Base-by-base conservation (phyloP, 2,329 filamentous ascomycete genomes). In the Fonsecaea pedrosoi region DNA sequence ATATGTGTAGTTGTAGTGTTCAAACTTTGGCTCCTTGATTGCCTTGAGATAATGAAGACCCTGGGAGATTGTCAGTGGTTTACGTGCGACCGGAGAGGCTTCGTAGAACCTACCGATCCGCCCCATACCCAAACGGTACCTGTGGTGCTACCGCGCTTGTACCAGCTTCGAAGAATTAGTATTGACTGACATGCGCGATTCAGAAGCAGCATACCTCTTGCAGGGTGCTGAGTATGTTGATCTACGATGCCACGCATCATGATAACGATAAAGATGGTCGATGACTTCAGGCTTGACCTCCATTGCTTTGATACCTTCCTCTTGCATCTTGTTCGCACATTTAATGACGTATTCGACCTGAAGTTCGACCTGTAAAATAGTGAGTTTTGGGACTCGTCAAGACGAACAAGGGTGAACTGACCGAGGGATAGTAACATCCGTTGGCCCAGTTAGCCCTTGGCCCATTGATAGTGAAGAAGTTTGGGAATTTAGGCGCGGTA, bases 401-500 rank as follows among this genome's bases (percentile, higher is more conserved):
- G 10, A 38, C 37, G 37, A 38, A 12, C 37, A 38, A 38, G 9
- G 37, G 37, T 13, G 37, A 38, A 38, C 37, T 38, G 37, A 38
- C 37, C 37, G 53, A 65, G 38, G 67, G 64, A 10, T 74, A 45
- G 2, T 74, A 48, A 12, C 70, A 79, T 25, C 64, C 64, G 35
- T 35, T 37, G 32, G 45, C 57, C 37, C 42, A 55, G 18, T 48
- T 56, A 12, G 32, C 58, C 34, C 71, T 73, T 2, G 74, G 74
- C 0, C 75, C 76, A 7, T 72, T 70, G 63, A 77, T 73, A 13
- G 50, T 73, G 34, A 78, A 74, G 58, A 75, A 77, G 35, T 53
- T 79, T 21, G 83, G 83, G 69, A 78, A 69, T 15, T 68, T 53
- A 48, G 78, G 74, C 0, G 74, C 75, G 0, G 76, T 74, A 12